Percentiles rank a stretch among this genome's conserved stretches.
Conservation (phyloP, 495 filamentous ascomycete genomes). For the Aspergillus ellipticus region DNA sequence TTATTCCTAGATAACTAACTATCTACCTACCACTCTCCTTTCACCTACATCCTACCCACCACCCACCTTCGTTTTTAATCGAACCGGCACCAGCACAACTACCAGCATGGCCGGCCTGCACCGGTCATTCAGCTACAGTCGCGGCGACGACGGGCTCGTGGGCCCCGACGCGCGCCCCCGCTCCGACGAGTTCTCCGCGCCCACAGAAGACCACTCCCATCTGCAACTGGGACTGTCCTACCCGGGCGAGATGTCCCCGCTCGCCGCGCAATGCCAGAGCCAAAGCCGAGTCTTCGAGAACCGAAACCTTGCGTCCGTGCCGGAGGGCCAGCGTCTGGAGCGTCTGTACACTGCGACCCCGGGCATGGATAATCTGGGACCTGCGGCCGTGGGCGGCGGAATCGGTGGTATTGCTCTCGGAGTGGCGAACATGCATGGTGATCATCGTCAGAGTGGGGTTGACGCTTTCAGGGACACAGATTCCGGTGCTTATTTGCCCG, state of each 20-base stretch:
- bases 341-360: slow-evolving; percentile 56
- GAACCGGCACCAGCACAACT: background rate
- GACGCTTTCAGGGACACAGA: slow-evolving; percentile 58
- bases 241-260: slow-evolving; percentile 17
- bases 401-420: slow-evolving; percentile 72
- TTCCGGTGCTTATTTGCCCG: slow-evolving; percentile 34
- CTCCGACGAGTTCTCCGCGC: background rate
- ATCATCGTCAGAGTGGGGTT: slow-evolving; percentile 67
- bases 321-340: slow-evolving; percentile 19
- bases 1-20: too few relatives aligned
- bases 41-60: too few relatives aligned
- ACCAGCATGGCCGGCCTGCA: slow-evolving; percentile 19
- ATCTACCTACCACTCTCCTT: too few relatives aligned
- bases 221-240: too few relatives aligned
- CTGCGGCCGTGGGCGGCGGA: slow-evolving; percentile 68
- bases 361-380: slow-evolving; percentile 71
- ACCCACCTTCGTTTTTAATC: too few relatives aligned
- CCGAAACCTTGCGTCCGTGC: slow-evolving; percentile 12
- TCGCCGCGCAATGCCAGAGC: slow-evolving; percentile 11
- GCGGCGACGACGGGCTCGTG: slow-evolving; percentile 11
- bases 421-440: slow-evolving; percentile 68
- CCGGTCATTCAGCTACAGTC: slow-evolving; percentile 20
- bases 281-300: slow-evolving; percentile 5
- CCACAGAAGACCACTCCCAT: too few relatives aligned
- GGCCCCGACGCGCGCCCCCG: background rate